A percentile compares a stretch with the other conserved stretches of the same genome.
These are phyloP conservation scores for Decorospora gaudefroyi DNA, from an alignment of 2,329 filamentous ascomycete species.

Conservation along the genomic window DNA sequence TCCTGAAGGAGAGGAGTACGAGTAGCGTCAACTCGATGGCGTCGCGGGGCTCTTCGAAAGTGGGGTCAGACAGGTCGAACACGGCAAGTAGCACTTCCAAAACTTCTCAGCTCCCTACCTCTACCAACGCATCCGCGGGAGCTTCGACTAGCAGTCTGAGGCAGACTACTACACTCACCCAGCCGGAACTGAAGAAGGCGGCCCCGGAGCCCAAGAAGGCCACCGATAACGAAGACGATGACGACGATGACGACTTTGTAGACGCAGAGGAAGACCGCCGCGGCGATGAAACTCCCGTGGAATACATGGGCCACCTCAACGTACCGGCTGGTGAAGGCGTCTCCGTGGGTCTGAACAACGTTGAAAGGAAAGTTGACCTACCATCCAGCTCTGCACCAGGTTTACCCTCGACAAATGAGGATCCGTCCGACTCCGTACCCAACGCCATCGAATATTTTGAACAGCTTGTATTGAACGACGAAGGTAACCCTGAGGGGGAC, in stretches of 20 bases:
- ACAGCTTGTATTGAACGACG: slow-evolving; percentile 35
- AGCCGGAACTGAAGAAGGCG: slow-evolving; percentile 11
- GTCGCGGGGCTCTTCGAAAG: slow-evolving; percentile 29
- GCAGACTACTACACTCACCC: slow-evolving; percentile 10
- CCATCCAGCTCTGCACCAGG: slow-evolving; percentile 34
- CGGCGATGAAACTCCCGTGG: slow-evolving; percentile 52
- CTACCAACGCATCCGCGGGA: slow-evolving; percentile 14
- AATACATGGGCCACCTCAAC: slow-evolving; percentile 54
- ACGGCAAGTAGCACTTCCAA: slow-evolving; percentile 15
- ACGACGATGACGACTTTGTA: slow-evolving; percentile 57
- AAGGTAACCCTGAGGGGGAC: slow-evolving; percentile 57
- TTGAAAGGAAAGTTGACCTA: slow-evolving; percentile 26
- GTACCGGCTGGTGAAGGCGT: slow-evolving; percentile 30
- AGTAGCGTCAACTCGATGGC: slow-evolving; percentile 35
- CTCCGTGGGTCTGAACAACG: slow-evolving; percentile 32
- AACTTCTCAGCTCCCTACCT: slow-evolving; percentile 13
- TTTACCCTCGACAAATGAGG: slow-evolving; percentile 25
- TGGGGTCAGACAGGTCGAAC: slow-evolving; percentile 27
- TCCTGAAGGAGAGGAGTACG: slow-evolving; percentile 49
- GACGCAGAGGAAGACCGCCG: slow-evolving; percentile 59
- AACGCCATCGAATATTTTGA: slow-evolving; percentile 39
- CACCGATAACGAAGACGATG: slow-evolving; percentile 34
- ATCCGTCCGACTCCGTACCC: slow-evolving; percentile 28
- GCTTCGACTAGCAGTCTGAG: slow-evolving; percentile 26
- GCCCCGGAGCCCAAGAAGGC: slow-evolving; percentile 11